phyloP scores from a whole-genome alignment of 129 eudicot genomes.

The Flaveria trinervia region DNA sequence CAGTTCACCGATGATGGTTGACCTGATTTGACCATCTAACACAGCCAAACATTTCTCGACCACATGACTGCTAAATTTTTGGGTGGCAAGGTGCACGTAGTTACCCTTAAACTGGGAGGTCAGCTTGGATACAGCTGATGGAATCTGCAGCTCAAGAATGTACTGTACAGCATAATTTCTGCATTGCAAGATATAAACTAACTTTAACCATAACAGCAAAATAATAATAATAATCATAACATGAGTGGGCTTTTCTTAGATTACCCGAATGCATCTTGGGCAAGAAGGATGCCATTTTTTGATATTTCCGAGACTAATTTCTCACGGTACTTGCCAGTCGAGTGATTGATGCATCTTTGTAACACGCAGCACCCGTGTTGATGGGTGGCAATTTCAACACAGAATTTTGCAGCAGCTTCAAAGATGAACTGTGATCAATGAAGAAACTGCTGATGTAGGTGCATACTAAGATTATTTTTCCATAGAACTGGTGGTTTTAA shows the following conservation, averaged over 20 bases:
- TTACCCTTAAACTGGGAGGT: conserved; percentile 58
- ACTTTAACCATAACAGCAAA: background rate
- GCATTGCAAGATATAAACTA: conserved; percentile 22
- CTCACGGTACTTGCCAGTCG: conserved; percentile 58
- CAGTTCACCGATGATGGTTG: conserved; percentile 65
- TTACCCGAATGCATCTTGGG: conserved; percentile 94
- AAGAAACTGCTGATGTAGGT: background rate
- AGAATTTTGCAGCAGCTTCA: conserved; percentile 70
- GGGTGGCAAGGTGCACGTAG: conserved; percentile 62
- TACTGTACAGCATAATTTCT: conserved; percentile 86
- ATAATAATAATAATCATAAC: background rate
- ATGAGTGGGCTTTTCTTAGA: background rate
- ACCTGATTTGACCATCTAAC: conserved; percentile 43
- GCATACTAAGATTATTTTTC: background rate
- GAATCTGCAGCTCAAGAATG: conserved; percentile 63
- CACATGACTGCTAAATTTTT: conserved; percentile 87
- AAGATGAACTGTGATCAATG: conserved; percentile 70
- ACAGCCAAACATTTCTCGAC: conserved; percentile 70
- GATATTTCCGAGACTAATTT: conserved; percentile 60
- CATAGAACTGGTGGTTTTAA: background rate
- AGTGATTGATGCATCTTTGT: conserved; percentile 72
- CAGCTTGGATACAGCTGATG: conserved; percentile 53
- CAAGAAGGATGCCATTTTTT: conserved; percentile 61
- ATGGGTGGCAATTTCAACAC: conserved; percentile 87
- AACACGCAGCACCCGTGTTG: conserved; percentile 89